phyloP scores from a whole-genome alignment of 257 asterid species.

The Ilex aquifolium region DNA sequence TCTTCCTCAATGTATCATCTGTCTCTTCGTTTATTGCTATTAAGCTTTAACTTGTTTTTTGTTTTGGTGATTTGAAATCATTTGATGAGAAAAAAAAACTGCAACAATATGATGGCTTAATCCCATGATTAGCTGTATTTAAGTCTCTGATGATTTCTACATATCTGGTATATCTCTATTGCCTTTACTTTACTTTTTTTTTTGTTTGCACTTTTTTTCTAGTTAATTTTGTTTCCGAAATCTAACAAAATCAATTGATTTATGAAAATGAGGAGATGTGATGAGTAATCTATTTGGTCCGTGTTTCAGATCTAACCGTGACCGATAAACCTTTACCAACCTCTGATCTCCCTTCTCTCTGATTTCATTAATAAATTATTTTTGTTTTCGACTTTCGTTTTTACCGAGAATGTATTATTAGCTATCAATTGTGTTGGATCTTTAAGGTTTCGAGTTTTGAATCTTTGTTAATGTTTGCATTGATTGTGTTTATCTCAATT shows the following conservation, averaged over 20 bases:
- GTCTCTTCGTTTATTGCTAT: neutral
- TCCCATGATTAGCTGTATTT: constrained; percentile 63
- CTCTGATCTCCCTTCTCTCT: constrained; percentile 44
- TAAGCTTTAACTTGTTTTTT: neutral
- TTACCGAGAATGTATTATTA: too few species aligned
- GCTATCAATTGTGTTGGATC: neutral
- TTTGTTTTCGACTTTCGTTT: too few species aligned
- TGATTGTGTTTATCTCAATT: neutral
- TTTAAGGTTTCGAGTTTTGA: neutral
- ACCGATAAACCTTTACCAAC: constrained; percentile 42
- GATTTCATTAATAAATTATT: too few species aligned
- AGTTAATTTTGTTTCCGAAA: neutral
- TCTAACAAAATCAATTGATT: neutral
- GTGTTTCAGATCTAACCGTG: constrained; percentile 67
- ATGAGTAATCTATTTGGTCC: constrained; percentile 54
- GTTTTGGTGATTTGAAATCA: constrained; percentile 26
- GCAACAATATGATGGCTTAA: constrained; percentile 38
- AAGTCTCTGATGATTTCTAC: constrained; percentile 82
- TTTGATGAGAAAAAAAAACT: constrained; percentile 43
- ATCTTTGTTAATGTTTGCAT: neutral
- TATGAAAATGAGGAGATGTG: constrained; percentile 30
- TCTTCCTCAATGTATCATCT: constrained; percentile 1
- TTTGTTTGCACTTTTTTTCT: too few species aligned
- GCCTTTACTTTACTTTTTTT: too few species aligned
- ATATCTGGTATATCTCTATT: neutral